Evolutionary conservation across 2,329 filamentous ascomycete genomes (phyloP).

Genomic region (Zymoseptoria tritici): DNA sequence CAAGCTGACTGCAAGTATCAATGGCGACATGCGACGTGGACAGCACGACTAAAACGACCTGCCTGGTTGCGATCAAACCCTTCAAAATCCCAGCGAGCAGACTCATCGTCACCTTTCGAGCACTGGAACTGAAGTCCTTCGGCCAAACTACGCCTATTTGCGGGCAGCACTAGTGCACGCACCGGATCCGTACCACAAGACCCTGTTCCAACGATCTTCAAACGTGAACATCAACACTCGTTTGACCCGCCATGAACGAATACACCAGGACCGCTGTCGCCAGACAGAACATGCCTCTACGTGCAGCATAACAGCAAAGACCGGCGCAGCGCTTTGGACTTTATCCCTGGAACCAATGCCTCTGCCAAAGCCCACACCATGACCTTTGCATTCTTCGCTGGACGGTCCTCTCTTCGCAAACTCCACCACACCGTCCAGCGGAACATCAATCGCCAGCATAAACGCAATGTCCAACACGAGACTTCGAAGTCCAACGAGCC

Average conservation of each 20-base stretch:
- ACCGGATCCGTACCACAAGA: neutral
- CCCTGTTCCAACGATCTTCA: neutral
- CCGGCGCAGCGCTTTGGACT: neutral
- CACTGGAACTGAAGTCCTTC: neutral
- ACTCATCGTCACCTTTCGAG: neutral
- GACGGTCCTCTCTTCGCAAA: conserved; percentile 23
- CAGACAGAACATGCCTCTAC: neutral
- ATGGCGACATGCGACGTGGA: too few species aligned
- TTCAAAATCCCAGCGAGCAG: too few species aligned
- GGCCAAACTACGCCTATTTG: neutral
- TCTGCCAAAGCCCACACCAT: conserved; percentile 14
- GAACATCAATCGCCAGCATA: conserved; percentile 25
- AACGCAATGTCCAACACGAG: conserved; percentile 13
- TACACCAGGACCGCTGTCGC: neutral
- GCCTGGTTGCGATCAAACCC: too few species aligned
- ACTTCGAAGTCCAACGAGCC: conserved; percentile 13
- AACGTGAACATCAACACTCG: neutral
- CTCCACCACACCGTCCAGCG: conserved; percentile 29
- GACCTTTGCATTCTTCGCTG: conserved; percentile 22
- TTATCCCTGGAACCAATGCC: conserved; percentile 1
- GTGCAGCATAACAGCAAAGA: neutral
- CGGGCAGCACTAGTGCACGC: neutral
- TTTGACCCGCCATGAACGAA: neutral
- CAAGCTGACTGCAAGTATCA: too few species aligned
- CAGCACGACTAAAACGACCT: too few species aligned